Percentiles rank a stretch among this genome's conserved stretches.
These are phyloP conservation scores for Trypanosoma brucei DNA, from an alignment of 208 protist genomes.

Conservation along the genomic window DNA sequence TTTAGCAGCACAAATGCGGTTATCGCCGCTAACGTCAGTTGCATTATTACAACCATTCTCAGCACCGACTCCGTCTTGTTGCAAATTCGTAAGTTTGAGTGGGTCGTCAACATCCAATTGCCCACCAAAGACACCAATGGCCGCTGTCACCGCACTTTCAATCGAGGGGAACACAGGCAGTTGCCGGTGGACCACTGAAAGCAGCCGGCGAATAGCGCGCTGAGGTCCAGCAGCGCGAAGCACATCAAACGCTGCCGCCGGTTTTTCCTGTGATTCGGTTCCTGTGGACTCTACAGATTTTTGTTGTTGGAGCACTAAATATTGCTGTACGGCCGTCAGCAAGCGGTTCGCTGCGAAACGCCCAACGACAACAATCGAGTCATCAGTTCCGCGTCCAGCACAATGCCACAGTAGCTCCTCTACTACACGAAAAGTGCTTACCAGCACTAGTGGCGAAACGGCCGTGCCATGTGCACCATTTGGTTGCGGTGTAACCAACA, in stretches of 20 bases:
- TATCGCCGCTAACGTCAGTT: no score
- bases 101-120: constrained; percentile 12
- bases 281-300: constrained; percentile 28
- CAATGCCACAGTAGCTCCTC: constrained; percentile 26
- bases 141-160: constrained; percentile 15
- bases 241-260: constrained; percentile 26
- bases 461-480: neutral
- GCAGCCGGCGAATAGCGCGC: constrained; percentile 45
- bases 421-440: constrained; percentile 13
- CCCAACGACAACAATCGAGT: constrained; percentile 2
- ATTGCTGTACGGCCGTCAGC: constrained; percentile 42
- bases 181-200: constrained; percentile 36
- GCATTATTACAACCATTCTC: no score
- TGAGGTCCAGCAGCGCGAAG: constrained; percentile 42
- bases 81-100: constrained; percentile 7
- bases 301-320: constrained; percentile 51
- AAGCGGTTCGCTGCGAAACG: constrained; percentile 23
- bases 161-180: constrained; percentile 8
- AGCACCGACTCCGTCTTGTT: neutral
- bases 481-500: neutral
- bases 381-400: neutral
- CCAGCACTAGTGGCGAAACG: constrained; percentile 26
- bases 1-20: no score
- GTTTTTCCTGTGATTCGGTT: constrained; percentile 1
- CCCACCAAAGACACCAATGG: constrained; percentile 23